phyloP scores from a whole-genome alignment of 495 filamentous ascomycete genomes.

The Hypomontagnella monticulosa region DNA sequence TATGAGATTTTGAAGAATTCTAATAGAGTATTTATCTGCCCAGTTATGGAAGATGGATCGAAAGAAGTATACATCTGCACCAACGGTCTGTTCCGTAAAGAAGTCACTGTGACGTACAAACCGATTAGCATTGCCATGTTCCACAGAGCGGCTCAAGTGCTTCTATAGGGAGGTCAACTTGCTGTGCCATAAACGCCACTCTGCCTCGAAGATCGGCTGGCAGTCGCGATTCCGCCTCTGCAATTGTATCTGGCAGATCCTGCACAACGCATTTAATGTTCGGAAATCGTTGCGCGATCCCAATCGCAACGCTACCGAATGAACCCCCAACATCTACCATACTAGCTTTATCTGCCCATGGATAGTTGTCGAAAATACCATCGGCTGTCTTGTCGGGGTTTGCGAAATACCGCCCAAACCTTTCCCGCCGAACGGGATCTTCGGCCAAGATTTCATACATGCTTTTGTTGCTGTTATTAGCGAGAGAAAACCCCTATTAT shows the following conservation, averaged over 20 bases:
- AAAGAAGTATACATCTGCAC: conserved; percentile 64
- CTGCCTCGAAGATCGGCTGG: conserved; percentile 42
- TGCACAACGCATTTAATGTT: conserved; percentile 46
- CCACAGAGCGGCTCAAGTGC: neutral
- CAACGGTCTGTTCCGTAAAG: conserved; percentile 55
- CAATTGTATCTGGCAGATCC: conserved; percentile 41
- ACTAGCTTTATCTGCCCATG: conserved; percentile 19
- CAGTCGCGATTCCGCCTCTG: conserved; percentile 26
- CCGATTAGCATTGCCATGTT: neutral
- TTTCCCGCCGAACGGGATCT: conserved; percentile 18
- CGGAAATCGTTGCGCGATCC: conserved; percentile 30
- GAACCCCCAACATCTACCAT: conserved; percentile 40
- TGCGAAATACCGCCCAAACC: conserved; percentile 32
- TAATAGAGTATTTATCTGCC: conserved; percentile 51
- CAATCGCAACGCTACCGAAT: conserved; percentile 25
- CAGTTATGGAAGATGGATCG: conserved; percentile 63
- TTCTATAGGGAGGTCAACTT: neutral
- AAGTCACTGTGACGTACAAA: conserved; percentile 48
- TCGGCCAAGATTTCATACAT: conserved; percentile 37
- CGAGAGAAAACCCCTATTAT: conserved; percentile 33
- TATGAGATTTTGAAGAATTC: conserved; percentile 54
- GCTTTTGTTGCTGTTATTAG: conserved; percentile 33
- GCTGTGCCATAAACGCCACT: conserved; percentile 54
- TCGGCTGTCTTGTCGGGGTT: conserved; percentile 4
- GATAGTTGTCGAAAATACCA: conserved; percentile 27